Evolutionary conservation across 2,329 filamentous ascomycete species (phyloP).

Genomic region (Pseudonectria foliicola): DNA sequence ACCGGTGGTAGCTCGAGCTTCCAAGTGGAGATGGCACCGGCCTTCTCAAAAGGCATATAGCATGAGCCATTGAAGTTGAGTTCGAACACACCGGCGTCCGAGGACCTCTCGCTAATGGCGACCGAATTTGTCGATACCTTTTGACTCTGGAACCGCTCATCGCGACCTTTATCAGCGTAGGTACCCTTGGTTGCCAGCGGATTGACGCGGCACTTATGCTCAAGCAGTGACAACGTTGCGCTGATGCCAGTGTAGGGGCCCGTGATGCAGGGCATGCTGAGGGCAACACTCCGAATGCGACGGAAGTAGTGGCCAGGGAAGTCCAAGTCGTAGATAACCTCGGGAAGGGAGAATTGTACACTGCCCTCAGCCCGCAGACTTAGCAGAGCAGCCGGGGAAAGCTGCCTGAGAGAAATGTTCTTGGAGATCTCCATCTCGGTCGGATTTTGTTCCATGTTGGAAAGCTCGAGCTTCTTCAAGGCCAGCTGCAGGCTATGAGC

Average conservation of each 20-base stretch:
- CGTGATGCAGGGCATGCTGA: conserved; percentile 25
- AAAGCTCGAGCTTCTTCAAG: conserved; percentile 3
- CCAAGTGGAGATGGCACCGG: conserved; percentile 5
- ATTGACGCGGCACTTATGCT: no score
- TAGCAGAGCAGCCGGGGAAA: neutral
- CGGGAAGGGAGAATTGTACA: no score
- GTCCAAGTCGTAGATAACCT: conserved; percentile 30
- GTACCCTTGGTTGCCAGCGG: no score
- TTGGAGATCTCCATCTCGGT: conserved; percentile 3
- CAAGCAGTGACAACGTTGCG: conserved; percentile 17
- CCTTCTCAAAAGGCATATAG: conserved; percentile 4
- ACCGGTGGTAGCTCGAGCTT: conserved; percentile 1
- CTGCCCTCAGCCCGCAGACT: no score
- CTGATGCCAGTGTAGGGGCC: conserved; percentile 24
- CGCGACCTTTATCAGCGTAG: no score
- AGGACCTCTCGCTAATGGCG: neutral
- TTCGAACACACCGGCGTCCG: conserved; percentile 3
- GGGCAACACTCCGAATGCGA: conserved; percentile 24
- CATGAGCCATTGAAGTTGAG: conserved; percentile 1
- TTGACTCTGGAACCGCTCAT: no score
- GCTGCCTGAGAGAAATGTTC: conserved; percentile 2
- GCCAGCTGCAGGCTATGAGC: conserved; percentile 1
- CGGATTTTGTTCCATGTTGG: conserved; percentile 1
- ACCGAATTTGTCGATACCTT: no score
- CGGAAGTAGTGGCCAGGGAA: conserved; percentile 34